Conservation (phyloP, 352 stramenopile genomes). For the Thraustochytrium sp. region DNA sequence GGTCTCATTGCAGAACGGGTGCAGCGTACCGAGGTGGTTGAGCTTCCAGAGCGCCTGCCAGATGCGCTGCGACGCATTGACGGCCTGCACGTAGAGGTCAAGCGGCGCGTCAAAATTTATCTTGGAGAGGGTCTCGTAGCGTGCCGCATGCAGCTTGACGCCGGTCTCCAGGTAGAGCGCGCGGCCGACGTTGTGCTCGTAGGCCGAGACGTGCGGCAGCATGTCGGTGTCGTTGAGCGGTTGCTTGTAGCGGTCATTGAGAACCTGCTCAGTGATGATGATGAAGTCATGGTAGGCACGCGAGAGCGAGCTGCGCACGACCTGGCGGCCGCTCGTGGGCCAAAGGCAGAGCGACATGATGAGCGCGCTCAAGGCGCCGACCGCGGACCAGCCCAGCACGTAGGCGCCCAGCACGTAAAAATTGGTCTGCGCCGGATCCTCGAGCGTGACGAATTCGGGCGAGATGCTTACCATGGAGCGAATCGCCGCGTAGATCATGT, state of each 20-base stretch:
- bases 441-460: not conserved
- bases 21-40: not conserved
- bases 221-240: not conserved
- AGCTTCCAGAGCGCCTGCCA: conserved; percentile 33
- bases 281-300: conserved; percentile 6
- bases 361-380: not conserved
- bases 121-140: not conserved
- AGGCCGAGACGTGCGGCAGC: not conserved
- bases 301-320: not conserved
- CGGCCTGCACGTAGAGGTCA: not conserved
- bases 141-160: not conserved
- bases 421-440: not conserved
- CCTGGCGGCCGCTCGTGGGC: not conserved
- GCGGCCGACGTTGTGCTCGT: not conserved
- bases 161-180: not conserved
- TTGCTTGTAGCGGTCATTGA: not conserved
- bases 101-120: conserved; percentile 21
- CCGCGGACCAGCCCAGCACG: not conserved
- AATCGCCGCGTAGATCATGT: not conserved
- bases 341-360: not conserved
- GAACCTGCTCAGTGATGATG: not conserved
- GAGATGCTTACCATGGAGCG: not conserved
- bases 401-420: not conserved
- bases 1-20: not conserved
- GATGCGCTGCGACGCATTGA: not conserved